phyloP scores from a whole-genome alignment of 2,329 filamentous ascomycete genomes.

The Fusarium succisae region DNA sequence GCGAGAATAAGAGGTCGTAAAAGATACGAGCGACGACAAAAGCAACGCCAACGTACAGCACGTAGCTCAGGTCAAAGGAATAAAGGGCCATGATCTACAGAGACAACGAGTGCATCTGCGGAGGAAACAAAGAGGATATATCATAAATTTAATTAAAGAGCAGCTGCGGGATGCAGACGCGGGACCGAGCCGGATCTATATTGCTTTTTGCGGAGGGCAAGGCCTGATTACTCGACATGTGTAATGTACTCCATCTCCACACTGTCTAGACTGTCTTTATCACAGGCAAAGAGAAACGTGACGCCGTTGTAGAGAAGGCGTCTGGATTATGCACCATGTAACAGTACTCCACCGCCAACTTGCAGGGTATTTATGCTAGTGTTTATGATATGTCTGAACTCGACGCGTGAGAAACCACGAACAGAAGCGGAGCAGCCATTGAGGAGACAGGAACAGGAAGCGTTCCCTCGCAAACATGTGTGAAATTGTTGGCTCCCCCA shows the following conservation, averaged over 20 bases:
- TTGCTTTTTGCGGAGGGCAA: slow-evolving; percentile 7
- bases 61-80: neutral
- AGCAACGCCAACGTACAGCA: slow-evolving; percentile 6
- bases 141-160: slow-evolving; percentile 4
- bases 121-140: neutral
- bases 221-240: neutral
- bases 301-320: neutral
- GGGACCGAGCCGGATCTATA: neutral
- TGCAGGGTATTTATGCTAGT: neutral
- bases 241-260: neutral
- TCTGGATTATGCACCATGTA: neutral
- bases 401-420: neutral
- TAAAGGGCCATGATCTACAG: slow-evolving; percentile 23
- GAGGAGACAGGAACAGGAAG: neutral
- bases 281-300: neutral
- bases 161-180: neutral
- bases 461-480: neutral
- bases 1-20: slow-evolving; percentile 24
- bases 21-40: slow-evolving; percentile 5
- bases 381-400: slow-evolving; percentile 3
- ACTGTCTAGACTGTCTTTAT: neutral
- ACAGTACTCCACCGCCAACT: neutral
- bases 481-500: neutral
- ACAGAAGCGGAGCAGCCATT: neutral
- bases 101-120: neutral